Base-by-base conservation (phyloP, 352 stramenopile genomes). In the Pythium dissotocum region DNA sequence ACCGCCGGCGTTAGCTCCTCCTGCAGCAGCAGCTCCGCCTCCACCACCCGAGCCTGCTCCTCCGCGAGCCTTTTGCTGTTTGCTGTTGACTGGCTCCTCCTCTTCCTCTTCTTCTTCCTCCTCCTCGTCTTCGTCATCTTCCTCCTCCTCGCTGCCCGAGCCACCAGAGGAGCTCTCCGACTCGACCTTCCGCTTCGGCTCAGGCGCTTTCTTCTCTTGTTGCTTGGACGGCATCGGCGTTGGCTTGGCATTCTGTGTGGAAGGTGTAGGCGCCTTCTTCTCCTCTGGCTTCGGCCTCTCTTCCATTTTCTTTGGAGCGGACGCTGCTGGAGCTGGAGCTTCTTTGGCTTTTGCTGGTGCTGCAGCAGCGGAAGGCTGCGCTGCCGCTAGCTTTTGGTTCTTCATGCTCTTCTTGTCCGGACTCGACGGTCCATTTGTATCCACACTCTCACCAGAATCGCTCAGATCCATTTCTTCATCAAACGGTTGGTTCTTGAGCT, bases 381-480 rank as follows among this genome's bases (percentile, higher is more conserved):
- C 26, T 9, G 64, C 58, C 21, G 51, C 13, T 9, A 59, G 14
- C 28, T 77, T 69, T 14, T 74, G 71, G 57, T 58, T 73, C 63
- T 85, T 80, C 56, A 82, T 82, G 61, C 63, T 75, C 53, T 72
- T 78, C 21, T 72, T 79, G 35, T 88, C 70, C 12, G 85, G 82
- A 70, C 81, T 92, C 21, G 81, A 81, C 12, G 88, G 82, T 26
- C 80, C 87, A 42, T 90, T 87, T 26, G 88, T 97, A 63, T 95
- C 88, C 28, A 97, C 72, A 46, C 88, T 96, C 14, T 88, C 89
- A 8, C 82, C 88, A 12, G 88, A 96, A 65, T 96, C 89, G 58
- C 88, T 96, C 40, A 96, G 58, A 53, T 95, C 88, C 8, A 96
- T 79, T 72, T 95, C 76, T 72, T 94, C 88, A 53, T 97, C 89